Evolutionary conservation across 352 stramenopile genomes (phyloP), one percentile per base, ranked within the genome.

Genomic region (Pythium rishiriense): DNA sequence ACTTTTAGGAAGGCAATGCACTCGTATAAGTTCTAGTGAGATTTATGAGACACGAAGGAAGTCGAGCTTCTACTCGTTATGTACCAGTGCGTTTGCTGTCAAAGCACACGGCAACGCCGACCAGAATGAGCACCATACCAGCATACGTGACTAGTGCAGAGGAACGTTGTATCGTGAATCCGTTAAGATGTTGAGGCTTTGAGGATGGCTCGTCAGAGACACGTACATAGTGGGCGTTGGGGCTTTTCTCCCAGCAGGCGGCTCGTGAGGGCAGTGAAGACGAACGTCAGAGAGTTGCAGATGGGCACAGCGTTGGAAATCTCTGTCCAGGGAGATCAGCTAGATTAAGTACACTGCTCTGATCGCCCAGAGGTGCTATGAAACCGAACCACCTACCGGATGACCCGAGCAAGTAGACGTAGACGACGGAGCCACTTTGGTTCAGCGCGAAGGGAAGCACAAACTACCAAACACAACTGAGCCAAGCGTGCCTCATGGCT

Each of bases 281-380:
- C 85, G 63, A 95, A 95, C 8, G 85, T 91, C 46, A 95, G 69
- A 49, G 87, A 93, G 68, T 95, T 95, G 83, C 84, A 95, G 70
- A 95, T 95, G 33, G 85, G 85, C n/a, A 93, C 85, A 25, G 87
- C 85, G 62, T 79, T 89, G 14, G 87, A 94, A 39, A 95, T 90
- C 41, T 95, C 87, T 93, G 61, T 8, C 2, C 3, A 54, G 14
- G 14, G 1, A n/a, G 6, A 47, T 47, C 19, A 47, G 0, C 37
- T 5, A 15, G 19, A 12, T 47, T n/a, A 47, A n/a, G 4, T 45
- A 15, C 4, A 53, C 25, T 11, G 19, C 41, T 19, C 2, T 25
- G 11, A 8, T 25, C n/a, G 19, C 26, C 41, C 41, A 14, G 19
- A 24, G 19, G 5, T 15, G 12, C n/a, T 0, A 25, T 21, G 11